phyloP scores from a whole-genome alignment of 1,284 basidiomycete species.

The Irpex sp. region DNA sequence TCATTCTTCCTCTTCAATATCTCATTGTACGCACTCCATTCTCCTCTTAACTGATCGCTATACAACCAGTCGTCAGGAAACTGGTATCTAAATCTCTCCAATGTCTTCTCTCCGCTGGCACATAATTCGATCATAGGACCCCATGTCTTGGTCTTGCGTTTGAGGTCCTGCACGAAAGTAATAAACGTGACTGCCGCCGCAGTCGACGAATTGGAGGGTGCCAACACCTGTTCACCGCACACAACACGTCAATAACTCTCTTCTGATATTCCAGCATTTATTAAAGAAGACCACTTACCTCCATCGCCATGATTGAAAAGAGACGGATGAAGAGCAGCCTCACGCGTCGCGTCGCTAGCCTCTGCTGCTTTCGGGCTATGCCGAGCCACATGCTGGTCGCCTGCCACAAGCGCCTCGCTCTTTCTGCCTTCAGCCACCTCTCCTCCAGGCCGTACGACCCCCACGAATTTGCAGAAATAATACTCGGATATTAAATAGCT shows the following conservation, averaged over 20 bases:
- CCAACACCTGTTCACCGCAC: slow-evolving; percentile 28
- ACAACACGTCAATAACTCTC: not conserved
- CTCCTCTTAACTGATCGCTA: slow-evolving; percentile 94
- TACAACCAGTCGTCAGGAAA: slow-evolving; percentile 98
- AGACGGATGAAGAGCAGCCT: slow-evolving; percentile 18
- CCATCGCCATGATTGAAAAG: slow-evolving; percentile 28
- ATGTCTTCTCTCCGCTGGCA: slow-evolving; percentile 91
- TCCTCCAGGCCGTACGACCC: slow-evolving; percentile 5
- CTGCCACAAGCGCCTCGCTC: slow-evolving; percentile 5
- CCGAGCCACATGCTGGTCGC: slow-evolving; percentile 9
- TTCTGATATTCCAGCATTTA: not conserved
- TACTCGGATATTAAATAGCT: slow-evolving; percentile 16
- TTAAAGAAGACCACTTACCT: slow-evolving; percentile 21
- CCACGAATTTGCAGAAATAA: slow-evolving; percentile 17
- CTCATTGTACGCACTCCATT: slow-evolving; percentile 98
- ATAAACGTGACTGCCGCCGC: slow-evolving; percentile 98
- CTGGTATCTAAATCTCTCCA: slow-evolving; percentile 95
- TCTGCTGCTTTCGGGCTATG: slow-evolving; percentile 9
- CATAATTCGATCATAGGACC: slow-evolving; percentile 96
- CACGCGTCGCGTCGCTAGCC: slow-evolving; percentile 28
- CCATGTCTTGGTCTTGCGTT: slow-evolving; percentile 96
- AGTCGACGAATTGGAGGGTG: slow-evolving; percentile 77
- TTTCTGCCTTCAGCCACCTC: slow-evolving; percentile 5
- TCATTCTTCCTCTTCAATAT: slow-evolving; percentile 98
- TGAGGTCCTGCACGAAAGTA: slow-evolving; percentile 98